phyloP scores from a whole-genome alignment of 2,329 filamentous ascomycete genomes.

The Penicillium sp. region DNA sequence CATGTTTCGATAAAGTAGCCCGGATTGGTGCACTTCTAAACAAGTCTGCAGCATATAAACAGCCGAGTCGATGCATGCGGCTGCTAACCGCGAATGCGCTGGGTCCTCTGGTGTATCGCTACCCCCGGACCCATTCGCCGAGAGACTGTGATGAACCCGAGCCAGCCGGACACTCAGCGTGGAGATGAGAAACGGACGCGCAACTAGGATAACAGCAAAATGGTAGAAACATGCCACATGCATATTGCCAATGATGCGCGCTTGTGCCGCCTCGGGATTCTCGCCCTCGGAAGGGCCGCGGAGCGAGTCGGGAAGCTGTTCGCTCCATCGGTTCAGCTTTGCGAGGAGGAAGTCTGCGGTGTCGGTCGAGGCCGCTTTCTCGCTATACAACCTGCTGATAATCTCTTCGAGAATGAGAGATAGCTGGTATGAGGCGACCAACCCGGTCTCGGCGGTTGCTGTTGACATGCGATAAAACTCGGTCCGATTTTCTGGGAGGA shows the following conservation, averaged over 20 bases:
- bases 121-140: slow-evolving; percentile 9
- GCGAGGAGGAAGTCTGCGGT: slow-evolving; percentile 47
- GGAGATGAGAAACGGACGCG: slow-evolving; percentile 59
- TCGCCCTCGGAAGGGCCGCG: slow-evolving; percentile 23
- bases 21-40: slow-evolving; percentile 51
- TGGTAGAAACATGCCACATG: slow-evolving; percentile 64
- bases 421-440: slow-evolving; percentile 50
- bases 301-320: slow-evolving; percentile 45
- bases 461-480: slow-evolving; percentile 16
- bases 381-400: slow-evolving; percentile 48
- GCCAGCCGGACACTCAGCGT: slow-evolving; percentile 48
- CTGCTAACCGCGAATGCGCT: slow-evolving; percentile 47
- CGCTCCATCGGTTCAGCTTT: slow-evolving; percentile 53
- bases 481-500: slow-evolving; percentile 29
- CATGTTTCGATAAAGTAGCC: slow-evolving; percentile 59
- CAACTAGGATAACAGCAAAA: slow-evolving; percentile 62
- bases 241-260: slow-evolving; percentile 53
- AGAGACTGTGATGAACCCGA: slow-evolving; percentile 29
- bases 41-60: slow-evolving; percentile 61
- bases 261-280: slow-evolving; percentile 26
- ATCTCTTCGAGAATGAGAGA: slow-evolving; percentile 52
- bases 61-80: slow-evolving; percentile 61
- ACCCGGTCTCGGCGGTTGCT: slow-evolving; percentile 25
- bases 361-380: slow-evolving; percentile 36
- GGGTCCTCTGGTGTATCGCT: slow-evolving; percentile 26